Evolutionary conservation across 2,329 filamentous ascomycete species (phyloP).

Genomic region (Ilyonectria robusta): DNA sequence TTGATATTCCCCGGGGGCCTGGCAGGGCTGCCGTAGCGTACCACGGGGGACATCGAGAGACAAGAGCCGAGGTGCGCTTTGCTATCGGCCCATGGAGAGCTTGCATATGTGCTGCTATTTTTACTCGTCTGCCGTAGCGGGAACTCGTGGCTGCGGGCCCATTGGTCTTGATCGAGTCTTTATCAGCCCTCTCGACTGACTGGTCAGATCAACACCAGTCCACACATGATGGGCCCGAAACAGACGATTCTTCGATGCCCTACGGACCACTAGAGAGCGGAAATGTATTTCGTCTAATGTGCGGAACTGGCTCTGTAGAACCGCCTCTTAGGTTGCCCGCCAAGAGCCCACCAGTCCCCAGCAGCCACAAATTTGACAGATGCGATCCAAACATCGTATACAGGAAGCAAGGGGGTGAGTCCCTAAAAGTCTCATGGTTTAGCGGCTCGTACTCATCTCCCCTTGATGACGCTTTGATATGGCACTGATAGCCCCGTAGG

Average conservation of each 20-base stretch:
- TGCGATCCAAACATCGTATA: neutral
- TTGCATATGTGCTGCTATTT: neutral
- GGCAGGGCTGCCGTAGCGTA: constrained; percentile 11
- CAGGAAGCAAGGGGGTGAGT: neutral
- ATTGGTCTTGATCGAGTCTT: neutral
- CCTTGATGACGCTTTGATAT: neutral
- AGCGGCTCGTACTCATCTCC: neutral
- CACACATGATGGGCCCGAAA: too few species aligned
- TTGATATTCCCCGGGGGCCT: neutral
- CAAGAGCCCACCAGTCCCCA: neutral
- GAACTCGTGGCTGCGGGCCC: neutral
- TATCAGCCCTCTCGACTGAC: neutral
- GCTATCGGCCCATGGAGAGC: neutral
- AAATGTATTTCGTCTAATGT: too few species aligned
- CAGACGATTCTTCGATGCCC: too few species aligned
- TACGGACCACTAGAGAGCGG: too few species aligned
- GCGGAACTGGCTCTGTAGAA: too few species aligned
- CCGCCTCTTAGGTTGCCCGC: neutral
- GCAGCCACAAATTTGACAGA: neutral
- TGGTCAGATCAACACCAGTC: too few species aligned
- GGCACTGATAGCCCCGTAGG: neutral
- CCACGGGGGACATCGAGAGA: neutral
- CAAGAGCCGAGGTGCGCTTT: neutral
- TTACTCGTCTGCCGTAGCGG: neutral
- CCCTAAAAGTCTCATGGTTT: neutral